Evolutionary conservation across 257 asterid species (phyloP).

Genomic region (Eustoma russellianum): DNA sequence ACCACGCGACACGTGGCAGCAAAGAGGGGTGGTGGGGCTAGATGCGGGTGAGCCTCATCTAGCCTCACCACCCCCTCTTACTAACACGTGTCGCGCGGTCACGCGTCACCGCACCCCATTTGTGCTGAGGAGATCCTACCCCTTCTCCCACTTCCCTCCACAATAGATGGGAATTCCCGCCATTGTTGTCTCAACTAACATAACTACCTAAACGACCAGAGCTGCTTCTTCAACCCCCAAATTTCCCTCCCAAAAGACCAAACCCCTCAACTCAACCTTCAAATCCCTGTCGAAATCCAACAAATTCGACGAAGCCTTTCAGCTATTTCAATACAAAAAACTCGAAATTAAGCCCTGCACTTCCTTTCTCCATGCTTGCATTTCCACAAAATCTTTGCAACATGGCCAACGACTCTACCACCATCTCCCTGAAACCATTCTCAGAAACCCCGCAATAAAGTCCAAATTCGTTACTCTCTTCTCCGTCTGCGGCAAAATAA

Average conservation of each 20-base stretch:
- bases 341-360: slow-evolving; percentile 21
- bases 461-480: slow-evolving; percentile 47
- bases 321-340: slow-evolving; percentile 22
- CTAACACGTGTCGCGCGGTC: too few relatives aligned
- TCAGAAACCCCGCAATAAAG: slow-evolving; percentile 22
- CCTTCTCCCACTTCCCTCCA: background rate
- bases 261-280: slow-evolving; percentile 20
- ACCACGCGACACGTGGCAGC: too few relatives aligned
- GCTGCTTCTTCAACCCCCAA: slow-evolving; percentile 21
- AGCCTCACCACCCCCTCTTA: too few relatives aligned
- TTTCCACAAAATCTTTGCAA: slow-evolving; percentile 26
- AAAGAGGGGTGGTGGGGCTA: too few relatives aligned
- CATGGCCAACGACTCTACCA: slow-evolving; percentile 33
- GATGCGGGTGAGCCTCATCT: too few relatives aligned
- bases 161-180: slow-evolving; percentile 19
- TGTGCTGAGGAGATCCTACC: too few relatives aligned
- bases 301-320: slow-evolving; percentile 40
- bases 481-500: slow-evolving; percentile 34
- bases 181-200: slow-evolving; percentile 16
- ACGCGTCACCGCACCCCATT: too few relatives aligned
- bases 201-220: slow-evolving; percentile 31
- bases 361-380: slow-evolving; percentile 36
- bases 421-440: slow-evolving; percentile 23
- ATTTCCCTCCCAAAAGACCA: slow-evolving; percentile 6
- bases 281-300: slow-evolving; percentile 33